Percentiles rank a stretch among this genome's conserved stretches.
Conservation (phyloP, 805 yeast species). For the Hanseniaspora lachancei region DNA sequence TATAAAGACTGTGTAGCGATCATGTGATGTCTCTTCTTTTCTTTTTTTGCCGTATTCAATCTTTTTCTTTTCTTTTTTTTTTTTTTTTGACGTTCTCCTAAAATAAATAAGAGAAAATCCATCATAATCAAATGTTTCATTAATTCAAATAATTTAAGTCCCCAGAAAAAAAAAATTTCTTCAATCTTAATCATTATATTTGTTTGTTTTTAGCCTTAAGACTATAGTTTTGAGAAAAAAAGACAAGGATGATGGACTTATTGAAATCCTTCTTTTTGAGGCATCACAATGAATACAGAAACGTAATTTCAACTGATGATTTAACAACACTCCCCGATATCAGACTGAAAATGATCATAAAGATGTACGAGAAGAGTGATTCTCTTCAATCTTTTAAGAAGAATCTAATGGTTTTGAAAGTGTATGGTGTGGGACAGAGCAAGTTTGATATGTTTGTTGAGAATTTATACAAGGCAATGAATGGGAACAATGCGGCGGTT, state of each 20-base stretch:
- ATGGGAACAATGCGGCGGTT: not conserved
- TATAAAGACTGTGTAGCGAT: too few species aligned
- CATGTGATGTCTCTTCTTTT: too few species aligned
- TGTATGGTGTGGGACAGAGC: conserved; percentile 1
- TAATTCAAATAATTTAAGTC: too few species aligned
- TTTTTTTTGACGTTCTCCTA: too few species aligned
- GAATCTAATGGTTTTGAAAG: not conserved
- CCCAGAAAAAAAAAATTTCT: too few species aligned
- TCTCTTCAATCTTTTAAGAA: not conserved
- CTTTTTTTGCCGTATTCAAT: too few species aligned
- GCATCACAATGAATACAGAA: not conserved
- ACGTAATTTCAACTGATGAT: conserved; percentile 1
- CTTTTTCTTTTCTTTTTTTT: too few species aligned
- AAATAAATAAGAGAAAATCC: too few species aligned
- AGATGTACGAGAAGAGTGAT: not conserved
- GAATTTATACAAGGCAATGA: not conserved
- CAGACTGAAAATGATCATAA: not conserved
- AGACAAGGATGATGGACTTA: not conserved
- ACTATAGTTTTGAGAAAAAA: too few species aligned
- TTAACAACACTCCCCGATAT: not conserved
- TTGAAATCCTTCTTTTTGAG: not conserved
- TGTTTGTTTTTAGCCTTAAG: too few species aligned
- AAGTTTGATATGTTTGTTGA: conserved; percentile 7
- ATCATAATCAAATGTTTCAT: too few species aligned
- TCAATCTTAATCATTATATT: too few species aligned